Conservation (phyloP, 148 eudicot genomes). For the Polygonum maritimum region DNA sequence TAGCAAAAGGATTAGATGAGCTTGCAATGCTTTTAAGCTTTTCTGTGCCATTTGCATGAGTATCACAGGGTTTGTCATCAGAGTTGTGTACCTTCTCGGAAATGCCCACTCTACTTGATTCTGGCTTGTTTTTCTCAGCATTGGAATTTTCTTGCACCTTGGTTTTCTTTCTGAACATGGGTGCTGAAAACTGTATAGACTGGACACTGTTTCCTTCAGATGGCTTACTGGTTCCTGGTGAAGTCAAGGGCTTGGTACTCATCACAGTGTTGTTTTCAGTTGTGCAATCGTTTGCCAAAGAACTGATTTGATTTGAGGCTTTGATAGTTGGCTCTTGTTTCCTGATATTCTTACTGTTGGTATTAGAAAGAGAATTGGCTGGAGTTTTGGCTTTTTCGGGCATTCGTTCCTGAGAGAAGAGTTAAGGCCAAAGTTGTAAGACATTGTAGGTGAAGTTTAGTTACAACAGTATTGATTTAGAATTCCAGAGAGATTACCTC, state of each 20-base stretch:
- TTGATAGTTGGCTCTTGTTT: constrained; percentile 15
- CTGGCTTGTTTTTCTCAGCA: constrained; percentile 22
- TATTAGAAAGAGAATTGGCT: constrained; percentile 15
- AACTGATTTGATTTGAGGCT: constrained; percentile 16
- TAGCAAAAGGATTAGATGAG: constrained; percentile 59
- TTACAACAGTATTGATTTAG: background rate
- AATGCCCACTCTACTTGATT: constrained; percentile 16
- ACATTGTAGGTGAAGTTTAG: background rate
- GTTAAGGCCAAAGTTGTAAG: background rate
- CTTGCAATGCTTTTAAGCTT: constrained; percentile 22
- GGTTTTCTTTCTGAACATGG: constrained; percentile 38
- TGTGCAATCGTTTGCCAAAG: background rate
- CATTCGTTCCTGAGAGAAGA: constrained; percentile 54
- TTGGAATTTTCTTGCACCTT: constrained; percentile 28
- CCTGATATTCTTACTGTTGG: constrained; percentile 14
- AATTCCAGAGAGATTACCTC: constrained; percentile 42
- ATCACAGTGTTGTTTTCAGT: constrained; percentile 4
- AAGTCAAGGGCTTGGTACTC: constrained; percentile 21
- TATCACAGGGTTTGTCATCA: constrained; percentile 11
- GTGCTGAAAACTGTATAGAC: constrained; percentile 29
- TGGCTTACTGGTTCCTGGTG: constrained; percentile 28
- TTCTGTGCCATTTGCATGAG: constrained; percentile 16
- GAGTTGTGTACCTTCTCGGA: background rate
- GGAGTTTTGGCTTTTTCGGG: constrained; percentile 33
- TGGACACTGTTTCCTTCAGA: constrained; percentile 36